Percentiles rank a stretch among this genome's conserved stretches.
Conservation (phyloP, 2,329 filamentous ascomycete species). For the Alternaria gaisen region DNA sequence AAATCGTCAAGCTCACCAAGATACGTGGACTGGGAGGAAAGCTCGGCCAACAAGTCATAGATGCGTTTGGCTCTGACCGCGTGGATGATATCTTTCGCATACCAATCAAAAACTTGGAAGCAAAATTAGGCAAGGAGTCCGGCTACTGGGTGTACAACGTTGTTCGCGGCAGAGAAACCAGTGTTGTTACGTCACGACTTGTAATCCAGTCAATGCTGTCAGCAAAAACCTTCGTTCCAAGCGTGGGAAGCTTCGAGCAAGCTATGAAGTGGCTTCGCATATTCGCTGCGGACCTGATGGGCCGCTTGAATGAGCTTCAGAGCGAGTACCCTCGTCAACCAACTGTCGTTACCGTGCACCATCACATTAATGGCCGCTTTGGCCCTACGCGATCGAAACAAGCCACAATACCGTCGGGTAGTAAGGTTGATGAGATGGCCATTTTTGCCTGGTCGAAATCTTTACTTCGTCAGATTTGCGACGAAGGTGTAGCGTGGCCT, state of each 20-base stretch:
- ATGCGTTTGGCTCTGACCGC: slow-evolving; percentile 79
- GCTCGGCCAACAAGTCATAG: slow-evolving; percentile 83
- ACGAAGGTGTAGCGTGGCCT: not conserved
- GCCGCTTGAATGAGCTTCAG: slow-evolving; percentile 82
- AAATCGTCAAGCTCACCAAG: slow-evolving; percentile 88
- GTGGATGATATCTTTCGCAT: slow-evolving; percentile 66
- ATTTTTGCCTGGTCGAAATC: not conserved
- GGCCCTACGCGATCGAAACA: not conserved
- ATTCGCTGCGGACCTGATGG: slow-evolving; percentile 81
- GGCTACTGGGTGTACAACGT: no score
- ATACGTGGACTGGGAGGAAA: slow-evolving; percentile 94
- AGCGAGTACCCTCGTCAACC: slow-evolving; percentile 85
- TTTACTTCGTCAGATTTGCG: not conserved
- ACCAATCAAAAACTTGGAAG: no score
- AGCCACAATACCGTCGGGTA: not conserved
- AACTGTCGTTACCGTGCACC: slow-evolving; percentile 60
- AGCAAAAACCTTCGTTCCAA: slow-evolving; percentile 91
- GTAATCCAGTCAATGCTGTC: slow-evolving; percentile 98
- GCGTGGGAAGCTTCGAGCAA: slow-evolving; percentile 80
- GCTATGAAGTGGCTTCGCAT: slow-evolving; percentile 87
- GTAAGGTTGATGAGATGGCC: not conserved
- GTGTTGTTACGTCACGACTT: slow-evolving; percentile 75
- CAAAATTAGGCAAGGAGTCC: no score
- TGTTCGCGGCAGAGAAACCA: no score
- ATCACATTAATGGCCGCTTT: no score